These are phyloP conservation scores for Metarhizium humberi DNA, from an alignment of 2,329 filamentous ascomycete genomes.

Conservation along the genomic window DNA sequence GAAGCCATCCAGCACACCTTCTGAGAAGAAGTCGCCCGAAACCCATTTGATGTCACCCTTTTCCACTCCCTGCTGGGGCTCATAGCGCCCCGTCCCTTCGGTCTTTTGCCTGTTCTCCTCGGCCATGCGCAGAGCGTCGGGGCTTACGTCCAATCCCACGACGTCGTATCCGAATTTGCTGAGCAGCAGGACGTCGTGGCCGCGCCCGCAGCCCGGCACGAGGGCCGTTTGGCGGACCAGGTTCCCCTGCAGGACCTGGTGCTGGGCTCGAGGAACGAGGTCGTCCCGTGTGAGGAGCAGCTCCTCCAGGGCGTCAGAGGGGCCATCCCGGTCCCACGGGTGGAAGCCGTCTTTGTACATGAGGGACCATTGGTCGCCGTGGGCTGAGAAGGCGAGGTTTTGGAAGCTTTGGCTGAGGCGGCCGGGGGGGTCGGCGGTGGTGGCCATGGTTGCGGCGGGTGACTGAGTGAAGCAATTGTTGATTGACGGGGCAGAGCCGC, in stretches of 20 bases:
- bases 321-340: slow-evolving; percentile 48
- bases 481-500: not conserved
- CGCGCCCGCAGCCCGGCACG: slow-evolving; percentile 74
- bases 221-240: slow-evolving; percentile 39
- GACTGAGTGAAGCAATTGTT: not conserved
- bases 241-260: slow-evolving; percentile 21
- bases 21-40: slow-evolving; percentile 56
- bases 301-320: slow-evolving; percentile 45
- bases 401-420: slow-evolving; percentile 27
- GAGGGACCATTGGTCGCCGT: slow-evolving; percentile 18
- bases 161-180: slow-evolving; percentile 68
- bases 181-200: slow-evolving; percentile 72
- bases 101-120: slow-evolving; percentile 30
- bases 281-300: slow-evolving; percentile 35
- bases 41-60: slow-evolving; percentile 48
- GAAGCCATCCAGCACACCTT: slow-evolving; percentile 41
- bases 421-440: slow-evolving; percentile 12
- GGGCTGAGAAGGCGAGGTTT: slow-evolving; percentile 20
- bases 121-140: slow-evolving; percentile 35
- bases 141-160: slow-evolving; percentile 62
- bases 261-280: slow-evolving; percentile 29
- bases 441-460: slow-evolving; percentile 9
- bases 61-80: slow-evolving; percentile 27
- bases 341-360: slow-evolving; percentile 32
- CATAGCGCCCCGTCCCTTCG: slow-evolving; percentile 30